These are phyloP conservation scores for Pyrenophora graminea DNA, from an alignment of 2,329 filamentous ascomycete species.

Conservation along the genomic window DNA sequence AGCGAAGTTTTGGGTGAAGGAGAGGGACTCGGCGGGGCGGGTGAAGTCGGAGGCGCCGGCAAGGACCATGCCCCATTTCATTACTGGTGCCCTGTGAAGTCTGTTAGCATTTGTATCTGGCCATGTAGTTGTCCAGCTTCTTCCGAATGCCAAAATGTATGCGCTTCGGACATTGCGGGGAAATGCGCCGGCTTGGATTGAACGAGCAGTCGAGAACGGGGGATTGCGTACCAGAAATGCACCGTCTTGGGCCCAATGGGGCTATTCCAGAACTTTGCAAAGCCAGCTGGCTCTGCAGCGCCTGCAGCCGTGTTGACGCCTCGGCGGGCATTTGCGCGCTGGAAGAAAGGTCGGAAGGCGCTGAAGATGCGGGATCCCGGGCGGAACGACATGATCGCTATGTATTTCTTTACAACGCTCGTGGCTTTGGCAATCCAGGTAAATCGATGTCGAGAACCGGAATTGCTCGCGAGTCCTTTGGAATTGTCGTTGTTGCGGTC, in stretches of 20 bases:
- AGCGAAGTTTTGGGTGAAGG: conserved; percentile 87
- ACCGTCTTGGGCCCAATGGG: conserved; percentile 71
- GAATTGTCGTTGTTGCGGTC: conserved; percentile 6
- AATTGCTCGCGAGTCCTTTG: too few relatives aligned
- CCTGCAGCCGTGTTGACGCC: conserved; percentile 69
- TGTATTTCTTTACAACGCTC: conserved; percentile 7
- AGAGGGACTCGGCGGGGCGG: conserved; percentile 90
- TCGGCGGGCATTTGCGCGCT: conserved; percentile 63
- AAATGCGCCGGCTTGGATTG: background rate
- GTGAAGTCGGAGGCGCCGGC: conserved; percentile 90
- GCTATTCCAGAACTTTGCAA: conserved; percentile 70
- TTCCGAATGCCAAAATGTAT: background rate
- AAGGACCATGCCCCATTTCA: conserved; percentile 92
- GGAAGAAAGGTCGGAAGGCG: conserved; percentile 57
- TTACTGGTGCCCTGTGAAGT: conserved; percentile 77
- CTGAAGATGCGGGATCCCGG: conserved; percentile 62
- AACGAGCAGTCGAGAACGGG: background rate
- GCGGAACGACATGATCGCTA: conserved; percentile 58
- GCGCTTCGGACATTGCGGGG: conserved; percentile 12
- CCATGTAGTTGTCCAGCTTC: too few relatives aligned
- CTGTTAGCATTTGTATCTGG: conserved; percentile 4
- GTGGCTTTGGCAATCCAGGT: background rate
- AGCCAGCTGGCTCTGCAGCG: conserved; percentile 51
- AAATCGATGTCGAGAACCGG: background rate
- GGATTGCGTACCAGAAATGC: conserved; percentile 80